Evolutionary conservation across 1,139 yeast species (phyloP), one percentile per base, ranked within the genome.

Genomic region (Citeromyces hawaiiensis): DNA sequence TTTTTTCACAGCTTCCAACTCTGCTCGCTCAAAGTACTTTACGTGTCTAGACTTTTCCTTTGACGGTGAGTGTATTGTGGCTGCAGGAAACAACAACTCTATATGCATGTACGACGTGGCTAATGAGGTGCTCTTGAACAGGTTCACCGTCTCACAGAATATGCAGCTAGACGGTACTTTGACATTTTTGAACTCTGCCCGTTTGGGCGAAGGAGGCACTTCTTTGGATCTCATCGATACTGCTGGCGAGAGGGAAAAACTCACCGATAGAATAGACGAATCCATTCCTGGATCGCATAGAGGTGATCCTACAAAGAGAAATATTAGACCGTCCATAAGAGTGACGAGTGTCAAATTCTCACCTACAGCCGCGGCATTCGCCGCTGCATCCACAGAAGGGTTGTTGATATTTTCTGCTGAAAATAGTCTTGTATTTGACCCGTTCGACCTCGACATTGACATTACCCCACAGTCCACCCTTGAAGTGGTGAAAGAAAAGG

Each of bases 341-440:
- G 87, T 91, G 1, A 73, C 83, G 1, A 65, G 82, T 4, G 70
- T 93, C 34, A 72, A 71, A 47, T 91, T 88, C 53, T 83, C 96
- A 3, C 98, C 98, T 19, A 82, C 96, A 0, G 83, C 94, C 7
- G 70, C 83, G 36, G 77, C 95, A 23, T 93, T 93, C 65, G 93
- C 95, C 2, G 96, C 95, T 25, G 94, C 96, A 0, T 79, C 96
- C 1, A 91, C 98, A 0, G 98, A 91, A 57, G 99, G 99, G 6
- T 64, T 93, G 39, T 63, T 88, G 43, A 66, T 91, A 2, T 91
- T 76, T 56, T 80, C 95, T 1, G 73, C 87, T 34, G 94, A 88
- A 55, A 78, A 79, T 43, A 65, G 72, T 13, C 63, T 85, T 38
- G 63, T 77, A 37, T 93, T 91, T 54, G 99, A 91, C 64, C 98